Evolutionary conservation across 1,284 basidiomycete genomes (phyloP).

Genomic region (Pascua guehoae): DNA sequence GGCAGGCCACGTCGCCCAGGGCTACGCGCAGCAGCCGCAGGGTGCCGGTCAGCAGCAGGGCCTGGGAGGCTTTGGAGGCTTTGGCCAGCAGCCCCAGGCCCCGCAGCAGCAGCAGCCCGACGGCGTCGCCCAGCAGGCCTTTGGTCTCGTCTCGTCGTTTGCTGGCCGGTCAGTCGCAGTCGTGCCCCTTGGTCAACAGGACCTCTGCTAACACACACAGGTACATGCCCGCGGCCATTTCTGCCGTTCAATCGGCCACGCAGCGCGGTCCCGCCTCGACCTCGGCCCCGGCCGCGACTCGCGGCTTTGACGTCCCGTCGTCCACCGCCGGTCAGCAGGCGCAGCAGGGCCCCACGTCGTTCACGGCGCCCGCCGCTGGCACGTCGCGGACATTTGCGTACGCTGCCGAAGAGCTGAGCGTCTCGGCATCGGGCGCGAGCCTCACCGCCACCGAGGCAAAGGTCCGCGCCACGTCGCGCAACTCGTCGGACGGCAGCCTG

Average conservation of each 20-base stretch:
- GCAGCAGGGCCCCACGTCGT: not conserved
- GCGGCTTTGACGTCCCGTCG: constrained; percentile 12
- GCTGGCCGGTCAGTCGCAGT: constrained; percentile 38
- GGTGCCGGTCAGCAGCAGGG: constrained; percentile 2
- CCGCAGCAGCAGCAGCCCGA: constrained; percentile 44
- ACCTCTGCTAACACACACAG: constrained; percentile 9
- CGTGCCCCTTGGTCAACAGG: not conserved
- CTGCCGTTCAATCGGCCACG: constrained; percentile 23
- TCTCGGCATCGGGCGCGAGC: not conserved
- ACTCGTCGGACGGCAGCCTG: constrained; percentile 8
- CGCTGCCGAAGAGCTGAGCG: constrained; percentile 6
- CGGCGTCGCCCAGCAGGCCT: constrained; percentile 39
- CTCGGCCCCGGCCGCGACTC: constrained; percentile 3
- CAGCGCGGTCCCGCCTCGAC: constrained; percentile 5
- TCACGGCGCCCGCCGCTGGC: not conserved
- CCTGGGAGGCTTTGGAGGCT: not conserved
- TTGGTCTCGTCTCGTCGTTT: constrained; percentile 30
- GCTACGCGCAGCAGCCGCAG: not conserved
- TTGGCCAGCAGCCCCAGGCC: constrained; percentile 35
- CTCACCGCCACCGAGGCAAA: no score
- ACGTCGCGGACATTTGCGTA: constrained; percentile 7
- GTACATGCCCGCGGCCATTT: constrained; percentile 42
- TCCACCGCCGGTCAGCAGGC: not conserved
- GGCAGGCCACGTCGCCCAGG: constrained; percentile 1
- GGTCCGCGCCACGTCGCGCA: constrained; percentile 1